phyloP scores from a whole-genome alignment of 208 protist species.

The Acanthamoeba divionensis region DNA sequence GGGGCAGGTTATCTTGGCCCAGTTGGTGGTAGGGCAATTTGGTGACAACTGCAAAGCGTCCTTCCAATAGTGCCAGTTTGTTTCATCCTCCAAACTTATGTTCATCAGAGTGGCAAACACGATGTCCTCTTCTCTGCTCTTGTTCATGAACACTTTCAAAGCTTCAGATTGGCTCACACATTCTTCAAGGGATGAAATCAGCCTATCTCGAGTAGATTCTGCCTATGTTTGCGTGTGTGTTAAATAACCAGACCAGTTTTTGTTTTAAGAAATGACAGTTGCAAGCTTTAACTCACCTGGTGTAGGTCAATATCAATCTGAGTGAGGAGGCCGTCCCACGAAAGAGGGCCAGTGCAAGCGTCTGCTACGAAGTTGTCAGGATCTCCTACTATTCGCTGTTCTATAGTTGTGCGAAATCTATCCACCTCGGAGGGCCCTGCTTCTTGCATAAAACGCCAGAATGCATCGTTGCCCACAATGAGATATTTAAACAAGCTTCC shows the following conservation, averaged over 20 bases:
- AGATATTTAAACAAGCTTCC: slow-evolving; percentile 26
- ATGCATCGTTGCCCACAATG: background rate
- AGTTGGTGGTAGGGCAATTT: background rate
- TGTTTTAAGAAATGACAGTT: background rate
- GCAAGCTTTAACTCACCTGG: background rate
- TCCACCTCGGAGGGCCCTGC: background rate
- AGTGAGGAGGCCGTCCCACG: background rate
- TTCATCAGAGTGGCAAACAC: slow-evolving; percentile 40
- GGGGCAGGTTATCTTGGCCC: slow-evolving; percentile 15
- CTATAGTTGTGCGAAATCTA: background rate
- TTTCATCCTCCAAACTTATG: slow-evolving; percentile 43
- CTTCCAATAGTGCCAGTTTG: slow-evolving; percentile 49
- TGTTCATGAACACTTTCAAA: background rate
- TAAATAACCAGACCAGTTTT: background rate
- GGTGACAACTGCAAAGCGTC: background rate
- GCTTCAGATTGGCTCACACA: background rate
- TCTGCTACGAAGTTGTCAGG: slow-evolving; percentile 35
- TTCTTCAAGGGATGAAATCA: slow-evolving; percentile 10
- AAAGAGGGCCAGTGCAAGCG: background rate
- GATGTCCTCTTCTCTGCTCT: background rate
- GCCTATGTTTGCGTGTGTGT: background rate
- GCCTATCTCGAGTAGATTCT: background rate
- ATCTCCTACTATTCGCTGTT: background rate
- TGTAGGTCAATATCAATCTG: background rate
- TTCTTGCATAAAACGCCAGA: background rate